Conservation (phyloP, 257 asterid genomes). For the Verbascum thapsus region DNA sequence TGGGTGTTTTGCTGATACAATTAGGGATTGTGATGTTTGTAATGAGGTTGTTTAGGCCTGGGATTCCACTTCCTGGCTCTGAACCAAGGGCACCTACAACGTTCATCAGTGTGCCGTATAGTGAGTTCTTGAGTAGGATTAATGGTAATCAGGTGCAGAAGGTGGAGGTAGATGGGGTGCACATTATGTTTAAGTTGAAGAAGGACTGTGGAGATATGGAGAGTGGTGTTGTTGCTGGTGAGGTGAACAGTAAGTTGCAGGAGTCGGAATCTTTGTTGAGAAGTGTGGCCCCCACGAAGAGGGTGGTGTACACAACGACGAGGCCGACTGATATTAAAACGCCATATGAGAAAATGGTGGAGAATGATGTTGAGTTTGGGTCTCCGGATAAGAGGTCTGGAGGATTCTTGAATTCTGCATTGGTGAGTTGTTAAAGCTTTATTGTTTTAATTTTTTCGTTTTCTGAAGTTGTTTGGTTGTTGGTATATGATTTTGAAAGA, state of each 20-base stretch:
- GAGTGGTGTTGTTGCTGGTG: slow-evolving; percentile 39
- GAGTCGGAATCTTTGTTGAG: slow-evolving; percentile 71
- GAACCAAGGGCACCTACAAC: slow-evolving; percentile 69
- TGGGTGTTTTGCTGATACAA: slow-evolving; percentile 82
- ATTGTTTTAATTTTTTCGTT: not conserved
- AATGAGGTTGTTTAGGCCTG: slow-evolving; percentile 88
- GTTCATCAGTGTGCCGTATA: slow-evolving; percentile 79
- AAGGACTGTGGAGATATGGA: slow-evolving; percentile 53
- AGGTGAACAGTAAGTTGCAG: slow-evolving; percentile 61
- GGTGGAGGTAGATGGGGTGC: slow-evolving; percentile 98
- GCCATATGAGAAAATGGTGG: slow-evolving; percentile 95
- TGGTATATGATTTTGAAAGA: too few relatives aligned
- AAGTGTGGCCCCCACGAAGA: slow-evolving; percentile 70
- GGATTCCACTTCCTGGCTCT: slow-evolving; percentile 88
- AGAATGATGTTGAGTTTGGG: slow-evolving; percentile 93
- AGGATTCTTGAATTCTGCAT: slow-evolving; percentile 87
- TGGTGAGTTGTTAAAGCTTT: slow-evolving; percentile 65
- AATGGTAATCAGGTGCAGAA: slow-evolving; percentile 79
- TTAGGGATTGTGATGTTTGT: slow-evolving; percentile 90
- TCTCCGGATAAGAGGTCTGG: slow-evolving; percentile 99
- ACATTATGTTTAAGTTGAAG: slow-evolving; percentile 88
- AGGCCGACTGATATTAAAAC: slow-evolving; percentile 89
- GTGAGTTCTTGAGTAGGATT: slow-evolving; percentile 82
- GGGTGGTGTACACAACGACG: slow-evolving; percentile 77
- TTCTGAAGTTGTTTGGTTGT: slow-evolving; percentile 16